phyloP scores from a whole-genome alignment of 148 eudicot species.

The Talinum fruticosum region DNA sequence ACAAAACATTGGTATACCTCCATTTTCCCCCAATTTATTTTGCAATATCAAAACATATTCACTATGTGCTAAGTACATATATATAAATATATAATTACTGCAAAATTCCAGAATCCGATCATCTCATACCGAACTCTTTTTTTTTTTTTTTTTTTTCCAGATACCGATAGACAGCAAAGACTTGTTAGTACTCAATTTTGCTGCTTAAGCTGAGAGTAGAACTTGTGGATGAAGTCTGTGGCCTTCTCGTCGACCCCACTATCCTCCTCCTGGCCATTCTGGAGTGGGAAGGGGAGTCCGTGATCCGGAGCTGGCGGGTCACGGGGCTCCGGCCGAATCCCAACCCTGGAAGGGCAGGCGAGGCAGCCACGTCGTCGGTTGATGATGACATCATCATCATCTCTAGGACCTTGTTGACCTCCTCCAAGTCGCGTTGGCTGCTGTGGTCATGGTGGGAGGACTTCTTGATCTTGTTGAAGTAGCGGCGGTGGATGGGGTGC shows the following conservation, averaged over 20 bases:
- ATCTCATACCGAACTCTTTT: background rate
- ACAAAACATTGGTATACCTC: background rate
- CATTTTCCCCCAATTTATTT: background rate
- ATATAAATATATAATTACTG: background rate
- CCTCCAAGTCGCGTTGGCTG: background rate
- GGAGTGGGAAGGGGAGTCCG: constrained; percentile 67
- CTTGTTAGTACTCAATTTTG: constrained; percentile 27
- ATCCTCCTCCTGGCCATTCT: constrained; percentile 31
- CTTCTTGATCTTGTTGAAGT: constrained; percentile 24
- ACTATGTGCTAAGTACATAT: background rate
- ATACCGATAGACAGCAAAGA: background rate
- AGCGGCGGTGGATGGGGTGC: constrained; percentile 44
- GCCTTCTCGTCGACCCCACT: constrained; percentile 60
- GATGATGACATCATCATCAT: constrained; percentile 25
- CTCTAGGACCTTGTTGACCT: constrained; percentile 33
- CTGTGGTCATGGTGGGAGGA: background rate
- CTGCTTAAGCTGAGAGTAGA: constrained; percentile 47
- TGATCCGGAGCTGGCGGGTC: constrained; percentile 62
- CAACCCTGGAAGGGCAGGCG: constrained; percentile 30
- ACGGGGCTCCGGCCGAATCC: constrained; percentile 37
- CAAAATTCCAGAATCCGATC: background rate
- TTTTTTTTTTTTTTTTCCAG: background rate
- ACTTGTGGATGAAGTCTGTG: constrained; percentile 58
- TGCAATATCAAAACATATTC: background rate
- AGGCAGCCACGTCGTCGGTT: background rate